Base-by-base conservation (phyloP, 2,329 filamentous ascomycete genomes). In the Stachybotrys chartarum region DNA sequence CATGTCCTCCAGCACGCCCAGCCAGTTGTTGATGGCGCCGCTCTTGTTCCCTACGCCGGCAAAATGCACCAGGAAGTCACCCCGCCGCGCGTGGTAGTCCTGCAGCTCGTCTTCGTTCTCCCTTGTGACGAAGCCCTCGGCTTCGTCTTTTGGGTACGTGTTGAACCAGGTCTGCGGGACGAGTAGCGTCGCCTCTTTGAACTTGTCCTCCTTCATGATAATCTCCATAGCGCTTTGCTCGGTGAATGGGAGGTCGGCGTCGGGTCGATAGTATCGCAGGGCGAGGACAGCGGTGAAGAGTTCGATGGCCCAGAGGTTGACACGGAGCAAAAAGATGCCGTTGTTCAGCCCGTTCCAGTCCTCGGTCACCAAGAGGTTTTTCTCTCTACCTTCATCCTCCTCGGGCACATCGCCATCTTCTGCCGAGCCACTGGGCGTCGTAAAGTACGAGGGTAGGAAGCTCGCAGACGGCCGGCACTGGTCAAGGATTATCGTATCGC, bases 161-260 rank as follows among this genome's bases (percentile, higher is more conserved):
- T 63, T 63, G 55, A 63, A 59, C 60, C 61, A 63, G 30, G 45
- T 45, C 31, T 63, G 61, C 14, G 61, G 61, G 3, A 63, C 57
- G 42, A 52, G 50, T 1, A 24, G 51, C 11, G 53, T 55, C 5
- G 53, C 42, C 6, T 55, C n/a, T 6, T 31, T 42, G 48, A 56
- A 61, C 18, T 54, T 51, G 10, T 32, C n/a, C 45, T 59, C 55
- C 30, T 51, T 39, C 7, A 61, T 52, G 6, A 63, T 18, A 1
- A 57, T 51, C 18, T 56, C 60, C 60, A 63, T 61, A 8, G 61
- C 60, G 31, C 56, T 61, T 35, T 63, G 61, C 47, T 63, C 61
- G 1, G 52, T 56, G 45, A 57, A 59, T 0, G 35, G 50, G 1
- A 63, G 57, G 7, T 57, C 39, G 1, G 54, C 54, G 12, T 57